Evolutionary conservation across 345 rosid genomes (phyloP), one percentile per base, ranked within the genome.

Genomic region (Eucalyptus caleyi): DNA sequence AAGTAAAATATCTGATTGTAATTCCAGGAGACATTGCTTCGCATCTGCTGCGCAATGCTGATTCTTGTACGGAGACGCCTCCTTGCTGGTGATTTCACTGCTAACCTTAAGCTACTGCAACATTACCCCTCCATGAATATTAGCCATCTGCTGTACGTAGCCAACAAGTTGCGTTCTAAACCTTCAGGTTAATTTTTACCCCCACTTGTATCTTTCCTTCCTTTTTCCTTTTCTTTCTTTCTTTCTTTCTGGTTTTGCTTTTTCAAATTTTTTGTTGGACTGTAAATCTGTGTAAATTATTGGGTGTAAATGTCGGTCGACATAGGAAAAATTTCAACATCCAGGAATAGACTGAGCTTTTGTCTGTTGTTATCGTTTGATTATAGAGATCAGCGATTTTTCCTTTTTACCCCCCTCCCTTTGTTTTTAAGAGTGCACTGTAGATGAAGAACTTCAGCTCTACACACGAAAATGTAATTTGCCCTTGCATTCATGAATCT

Each of bases 41-140:
- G 99, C 87, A 89, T 98, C 88, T 98, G 99, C 91, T 98, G 99
- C 85, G 98, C 99, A 47, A 98, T 98, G 99, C 91, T 98, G 91
- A 95, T 98, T 89, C 95, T 98, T 32, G 90, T 98, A 30, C 90
- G 99, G 86, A 94, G 97, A 88, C 97, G 99, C 60, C 92, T 97
- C 16, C 95, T 97, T 53, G 97, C 96, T 0, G 97, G 97, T 50
- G 97, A 96, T 91, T 97, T 97, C 93, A 97, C 99, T 21, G 94
- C 97, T 34, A 97, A 94, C 92, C 97, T 97, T 89, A 95, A 95
- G 93, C 92, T 97, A 19, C 96, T 97, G n/a, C 99, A 97, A 90
- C 92, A 95, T 81, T 97, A 97, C 89, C 99, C 99, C 34, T 94
- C 96, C 32, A 93, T 98, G 88, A 97, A 95, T 93, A 94, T 96